Base-by-base conservation (phyloP, 2,329 filamentous ascomycete species). In the Trichoderma sp. region DNA sequence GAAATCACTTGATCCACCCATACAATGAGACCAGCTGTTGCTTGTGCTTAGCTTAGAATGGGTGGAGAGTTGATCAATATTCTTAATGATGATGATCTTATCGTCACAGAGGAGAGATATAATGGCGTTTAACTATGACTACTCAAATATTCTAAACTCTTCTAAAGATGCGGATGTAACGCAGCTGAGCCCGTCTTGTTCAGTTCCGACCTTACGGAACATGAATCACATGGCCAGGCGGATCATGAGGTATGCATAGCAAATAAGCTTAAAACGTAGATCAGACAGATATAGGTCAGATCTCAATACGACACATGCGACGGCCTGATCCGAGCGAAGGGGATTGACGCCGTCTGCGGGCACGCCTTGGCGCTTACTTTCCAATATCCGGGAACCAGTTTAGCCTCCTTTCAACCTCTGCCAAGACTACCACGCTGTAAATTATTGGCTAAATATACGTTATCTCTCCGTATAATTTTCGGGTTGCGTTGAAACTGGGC, bases 201-300 rank as follows among this genome's bases (percentile, higher is more conserved):
- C 40, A 49, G 47, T 24, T 49, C 47, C 11, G 4, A 21, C 4
- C 6, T 13, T 49, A 11, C n/a, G 21, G 3, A 49, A 24, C 47
- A 49, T 5, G 47, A 27, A 63, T 35, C n/a, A 19, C 49, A 31
- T 57, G 16, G 27, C 8, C 24, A 4, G 21, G 52, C 56, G 33
- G 61, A 24, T 1, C 27, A 24, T 24, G 4, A 56, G 33, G 13
- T 27, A 21, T 21, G 62, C 31, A 33, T 52, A 43, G 16, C 19
- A 65, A 57, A 43, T 65, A 65, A 65, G 62, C 62, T 65, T 65
- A 65, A 65, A 65, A 16, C 14, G 43, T 31, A 35, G 33, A 55
- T 52, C 37, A 43, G 52, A 16, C 31, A 31, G 47, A 57, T 65
- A 52, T 65, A 19, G 27, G 35, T 8, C 35, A 57, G 62, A 65